Evolutionary conservation across 2,329 filamentous ascomycete species (phyloP), one percentile per base, ranked within the genome.

Genomic region (Lachnellula cervina): DNA sequence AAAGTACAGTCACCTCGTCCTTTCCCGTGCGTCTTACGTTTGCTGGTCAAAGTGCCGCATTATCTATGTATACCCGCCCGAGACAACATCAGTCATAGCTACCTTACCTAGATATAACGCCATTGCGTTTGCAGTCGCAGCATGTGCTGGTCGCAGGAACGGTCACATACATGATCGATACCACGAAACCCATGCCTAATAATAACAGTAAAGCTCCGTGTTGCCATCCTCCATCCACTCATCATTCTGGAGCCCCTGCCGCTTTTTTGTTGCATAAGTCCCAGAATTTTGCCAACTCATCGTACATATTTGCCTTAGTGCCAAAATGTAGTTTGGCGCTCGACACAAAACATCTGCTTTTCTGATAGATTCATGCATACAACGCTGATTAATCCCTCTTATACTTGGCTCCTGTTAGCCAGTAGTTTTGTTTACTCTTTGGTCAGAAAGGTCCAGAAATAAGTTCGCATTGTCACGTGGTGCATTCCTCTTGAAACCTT

Each of bases 91-190:
- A n/a, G 19, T 4, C 21, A 48, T n/a, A 8, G 25, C 17, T n/a
- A 48, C 45, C 45, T n/a, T 23, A 48, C 25, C 23, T n/a, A 11
- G 28, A 32, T 32, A 32, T 11, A 32, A 32, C 28, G 21, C 28
- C 23, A n/a, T 28, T 43, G 38, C 7, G n/a, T 42, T 28, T 16
- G 37, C 13, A 16, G 11, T n/a, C 32, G 38, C 13, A 28, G n/a
- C 14, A 43, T 43, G 37, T 16, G 37, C 19, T 42, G 49, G 49
- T 51, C 28, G 49, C 49, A 51, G 35, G 8, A 21, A 51, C 16
- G 49, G 49, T 28, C 49, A 43, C 49, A 43, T 44, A 23, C 49
- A 51, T 11, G 38, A 23, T 44, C 49, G 37, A 51, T 51, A 51
- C 37, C 23, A 51, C n/a, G 19, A 28, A 51, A 23, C 49, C 35